A percentile compares a stretch with the other conserved stretches of the same genome.
Evolutionary conservation across 352 stramenopile species (phyloP).

Genomic region (Hyaloperonospora brassicae): DNA sequence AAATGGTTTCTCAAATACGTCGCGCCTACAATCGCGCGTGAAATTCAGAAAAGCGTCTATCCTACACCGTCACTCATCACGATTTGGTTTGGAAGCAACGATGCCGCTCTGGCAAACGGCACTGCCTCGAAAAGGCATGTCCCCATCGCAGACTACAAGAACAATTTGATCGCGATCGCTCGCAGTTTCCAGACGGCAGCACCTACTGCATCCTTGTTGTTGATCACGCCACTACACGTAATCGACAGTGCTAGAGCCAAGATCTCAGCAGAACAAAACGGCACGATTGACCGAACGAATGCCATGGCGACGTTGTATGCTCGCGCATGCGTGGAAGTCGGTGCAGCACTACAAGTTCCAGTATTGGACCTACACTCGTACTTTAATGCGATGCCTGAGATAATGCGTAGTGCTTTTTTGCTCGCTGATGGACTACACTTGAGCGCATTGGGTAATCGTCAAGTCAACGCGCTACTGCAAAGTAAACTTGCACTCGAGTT

Average conservation of each 20-base stretch:
- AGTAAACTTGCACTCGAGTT: slow-evolving; percentile 22
- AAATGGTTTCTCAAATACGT: slow-evolving; percentile 34
- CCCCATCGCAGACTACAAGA: slow-evolving; percentile 14
- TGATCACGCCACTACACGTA: slow-evolving; percentile 30
- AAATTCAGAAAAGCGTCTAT: slow-evolving; percentile 10
- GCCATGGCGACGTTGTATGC: slow-evolving; percentile 30
- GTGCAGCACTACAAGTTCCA: slow-evolving; percentile 9
- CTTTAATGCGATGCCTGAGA: slow-evolving; percentile 35
- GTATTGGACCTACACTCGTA: slow-evolving; percentile 40
- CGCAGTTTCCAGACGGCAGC: slow-evolving; percentile 5
- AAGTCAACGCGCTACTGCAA: slow-evolving; percentile 29
- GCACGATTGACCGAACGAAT: slow-evolving; percentile 19
- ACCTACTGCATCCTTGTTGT: slow-evolving; percentile 25
- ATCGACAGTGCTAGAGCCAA: slow-evolving; percentile 14
- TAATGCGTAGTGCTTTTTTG: slow-evolving; percentile 23
- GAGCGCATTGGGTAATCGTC: slow-evolving; percentile 30
- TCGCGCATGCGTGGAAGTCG: slow-evolving; percentile 28
- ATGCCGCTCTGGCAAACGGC: slow-evolving; percentile 15
- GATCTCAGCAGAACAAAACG: slow-evolving; percentile 19
- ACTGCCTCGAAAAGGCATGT: slow-evolving; percentile 15
- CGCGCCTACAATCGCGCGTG: slow-evolving; percentile 8
- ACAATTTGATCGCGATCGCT: slow-evolving; percentile 16
- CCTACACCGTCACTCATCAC: slow-evolving; percentile 16
- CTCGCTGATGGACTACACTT: slow-evolving; percentile 39
- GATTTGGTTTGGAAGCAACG: slow-evolving; percentile 21